Evolutionary conservation across 108 stramenopile genomes (phyloP).

Genomic region (Discostella stelligeroides): DNA sequence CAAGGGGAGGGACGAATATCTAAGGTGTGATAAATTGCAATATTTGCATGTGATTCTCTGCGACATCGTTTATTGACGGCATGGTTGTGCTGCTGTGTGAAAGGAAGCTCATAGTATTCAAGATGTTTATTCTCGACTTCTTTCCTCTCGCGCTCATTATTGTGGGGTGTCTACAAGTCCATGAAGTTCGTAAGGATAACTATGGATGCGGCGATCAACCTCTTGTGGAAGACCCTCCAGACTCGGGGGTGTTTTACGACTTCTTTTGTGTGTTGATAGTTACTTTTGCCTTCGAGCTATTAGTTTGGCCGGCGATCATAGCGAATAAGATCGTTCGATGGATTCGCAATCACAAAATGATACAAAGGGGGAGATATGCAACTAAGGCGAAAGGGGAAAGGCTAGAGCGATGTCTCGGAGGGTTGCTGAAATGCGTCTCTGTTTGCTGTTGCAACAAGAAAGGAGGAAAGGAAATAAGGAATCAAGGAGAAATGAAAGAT

Average conservation of each 20-base stretch:
- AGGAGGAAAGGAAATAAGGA: constrained; percentile 9
- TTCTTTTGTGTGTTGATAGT: constrained; percentile 20
- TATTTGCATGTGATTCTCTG: too few species aligned
- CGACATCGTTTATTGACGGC: neutral
- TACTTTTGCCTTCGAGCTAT: constrained; percentile 22
- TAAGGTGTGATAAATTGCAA: neutral
- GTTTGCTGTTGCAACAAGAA: constrained; percentile 8
- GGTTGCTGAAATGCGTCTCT: constrained; percentile 28
- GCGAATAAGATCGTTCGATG: constrained; percentile 15
- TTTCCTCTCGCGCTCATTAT: constrained; percentile 19
- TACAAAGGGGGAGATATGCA: constrained; percentile 12
- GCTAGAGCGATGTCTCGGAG: constrained; percentile 35
- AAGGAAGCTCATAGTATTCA: constrained; percentile 24
- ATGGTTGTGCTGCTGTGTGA: neutral
- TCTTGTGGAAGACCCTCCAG: constrained; percentile 8
- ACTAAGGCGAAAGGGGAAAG: constrained; percentile 28
- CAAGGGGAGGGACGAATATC: constrained; percentile 26
- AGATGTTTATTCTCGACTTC: constrained; percentile 26
- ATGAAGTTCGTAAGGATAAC: constrained; percentile 16
- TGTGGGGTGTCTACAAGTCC: constrained; percentile 7
- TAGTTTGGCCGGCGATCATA: constrained; percentile 19
- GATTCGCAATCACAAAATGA: constrained; percentile 16
- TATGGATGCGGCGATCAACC: constrained; percentile 33
- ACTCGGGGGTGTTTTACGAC: neutral
- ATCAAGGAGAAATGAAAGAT: constrained; percentile 47